Evolutionary conservation across 202 grass and related monocot genomes (phyloP).

Genomic region (Saccharum hybrid): DNA sequence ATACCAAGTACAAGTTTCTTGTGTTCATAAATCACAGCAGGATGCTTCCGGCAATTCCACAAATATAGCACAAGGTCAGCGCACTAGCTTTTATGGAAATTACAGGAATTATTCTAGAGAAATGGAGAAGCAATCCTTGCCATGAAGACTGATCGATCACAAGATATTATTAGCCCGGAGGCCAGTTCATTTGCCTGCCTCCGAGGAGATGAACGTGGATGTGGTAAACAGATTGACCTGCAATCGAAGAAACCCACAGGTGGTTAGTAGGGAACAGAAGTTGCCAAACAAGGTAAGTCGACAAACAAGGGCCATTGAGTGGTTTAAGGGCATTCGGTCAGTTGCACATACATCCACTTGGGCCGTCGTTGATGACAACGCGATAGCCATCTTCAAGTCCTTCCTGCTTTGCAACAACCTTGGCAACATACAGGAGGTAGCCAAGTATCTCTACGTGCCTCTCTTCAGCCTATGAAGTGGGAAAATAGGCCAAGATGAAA

Average conservation of each 20-base stretch:
- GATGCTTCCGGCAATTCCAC: constrained; percentile 21
- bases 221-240: constrained; percentile 97
- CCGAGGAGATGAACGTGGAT: constrained; percentile 90
- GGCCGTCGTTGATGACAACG: constrained; percentile 95
- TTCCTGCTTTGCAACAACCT: constrained; percentile 94
- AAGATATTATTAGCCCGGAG: constrained; percentile 60
- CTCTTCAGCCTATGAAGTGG: constrained; percentile 75
- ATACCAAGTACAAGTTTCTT: constrained; percentile 1
- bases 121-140: constrained; percentile 27
- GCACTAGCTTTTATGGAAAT: constrained; percentile 12
- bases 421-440: constrained; percentile 74
- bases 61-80: constrained; percentile 35
- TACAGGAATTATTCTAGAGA: constrained; percentile 47
- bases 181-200: constrained; percentile 92
- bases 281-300: too few species aligned
- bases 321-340: constrained; percentile 18
- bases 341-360: constrained; percentile 63
- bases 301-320: not conserved
- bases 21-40: constrained; percentile 34
- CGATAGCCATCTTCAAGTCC: constrained; percentile 86
- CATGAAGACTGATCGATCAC: not conserved
- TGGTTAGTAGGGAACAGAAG: not conserved
- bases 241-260: constrained; percentile 12
- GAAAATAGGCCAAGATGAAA: not conserved
- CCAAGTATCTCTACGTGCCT: constrained; percentile 88